Evolutionary conservation across 2,329 filamentous ascomycete species (phyloP).

Genomic region (Monosporascus sp.): DNA sequence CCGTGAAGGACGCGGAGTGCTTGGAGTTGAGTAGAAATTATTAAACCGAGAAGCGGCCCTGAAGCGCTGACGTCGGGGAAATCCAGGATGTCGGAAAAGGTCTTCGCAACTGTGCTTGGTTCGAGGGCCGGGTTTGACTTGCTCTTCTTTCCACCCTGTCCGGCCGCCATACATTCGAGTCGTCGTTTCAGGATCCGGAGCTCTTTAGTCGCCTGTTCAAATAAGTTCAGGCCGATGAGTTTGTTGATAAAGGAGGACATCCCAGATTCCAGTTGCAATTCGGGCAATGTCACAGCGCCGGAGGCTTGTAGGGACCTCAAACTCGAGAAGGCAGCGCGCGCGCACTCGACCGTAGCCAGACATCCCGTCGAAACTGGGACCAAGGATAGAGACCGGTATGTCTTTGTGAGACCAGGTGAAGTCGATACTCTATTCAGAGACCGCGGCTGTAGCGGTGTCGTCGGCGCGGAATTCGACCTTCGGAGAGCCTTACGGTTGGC

Average conservation of each 20-base stretch:
- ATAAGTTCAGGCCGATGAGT: conserved; percentile 57
- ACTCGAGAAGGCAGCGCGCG: conserved; percentile 60
- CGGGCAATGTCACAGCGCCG: conserved; percentile 48
- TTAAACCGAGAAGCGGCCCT: conserved; percentile 42
- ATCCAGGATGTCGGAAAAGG: conserved; percentile 55
- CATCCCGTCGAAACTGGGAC: conserved; percentile 35
- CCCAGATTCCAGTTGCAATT: conserved; percentile 66
- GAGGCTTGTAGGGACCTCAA: conserved; percentile 54
- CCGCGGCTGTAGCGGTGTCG: conserved; percentile 57
- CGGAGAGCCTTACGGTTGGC: conserved; percentile 38
- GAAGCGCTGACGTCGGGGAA: conserved; percentile 44
- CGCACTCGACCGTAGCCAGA: conserved; percentile 61
- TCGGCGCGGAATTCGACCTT: conserved; percentile 51
- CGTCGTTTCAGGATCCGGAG: conserved; percentile 59
- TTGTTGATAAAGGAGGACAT: conserved; percentile 65
- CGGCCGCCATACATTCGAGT: conserved; percentile 39
- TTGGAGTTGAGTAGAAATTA: conserved; percentile 61
- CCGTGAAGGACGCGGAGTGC: conserved; percentile 57
- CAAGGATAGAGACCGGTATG: conserved; percentile 19
- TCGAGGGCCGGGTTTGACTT: conserved; percentile 24
- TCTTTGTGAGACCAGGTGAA: conserved; percentile 38
- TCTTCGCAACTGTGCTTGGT: conserved; percentile 33
- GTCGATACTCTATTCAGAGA: conserved; percentile 56
- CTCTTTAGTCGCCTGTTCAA: conserved; percentile 65
- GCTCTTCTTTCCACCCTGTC: conserved; percentile 26